phyloP scores from a whole-genome alignment of 768 basidiomycete genomes.

The Tylopilus sp. region DNA sequence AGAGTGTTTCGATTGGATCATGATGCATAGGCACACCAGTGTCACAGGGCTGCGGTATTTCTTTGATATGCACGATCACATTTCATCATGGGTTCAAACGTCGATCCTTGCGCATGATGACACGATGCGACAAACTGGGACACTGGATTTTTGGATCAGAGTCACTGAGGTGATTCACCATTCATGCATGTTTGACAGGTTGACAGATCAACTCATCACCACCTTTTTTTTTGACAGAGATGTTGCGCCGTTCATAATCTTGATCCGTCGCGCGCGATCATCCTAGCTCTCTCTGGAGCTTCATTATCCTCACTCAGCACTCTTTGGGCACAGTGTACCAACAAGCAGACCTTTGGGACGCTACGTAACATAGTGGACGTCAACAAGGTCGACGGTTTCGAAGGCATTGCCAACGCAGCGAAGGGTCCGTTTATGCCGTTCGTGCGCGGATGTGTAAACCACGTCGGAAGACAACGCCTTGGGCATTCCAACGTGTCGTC shows the following conservation, averaged over 20 bases:
- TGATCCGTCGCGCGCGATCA: slow-evolving; percentile 64
- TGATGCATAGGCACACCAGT: slow-evolving; percentile 32
- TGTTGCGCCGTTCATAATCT: slow-evolving; percentile 63
- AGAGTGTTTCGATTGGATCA: slow-evolving; percentile 70
- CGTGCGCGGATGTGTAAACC: slow-evolving; percentile 59
- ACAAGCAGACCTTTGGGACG: slow-evolving; percentile 47
- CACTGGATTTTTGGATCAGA: slow-evolving; percentile 71
- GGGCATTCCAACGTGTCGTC: slow-evolving; percentile 39
- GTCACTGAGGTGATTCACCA: slow-evolving; percentile 62
- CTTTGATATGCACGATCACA: slow-evolving; percentile 56
- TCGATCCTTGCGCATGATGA: slow-evolving; percentile 54
- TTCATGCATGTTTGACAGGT: background rate
- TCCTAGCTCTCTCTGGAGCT: slow-evolving; percentile 57
- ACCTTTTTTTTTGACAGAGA: slow-evolving; percentile 50
- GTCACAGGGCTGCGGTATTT: slow-evolving; percentile 51
- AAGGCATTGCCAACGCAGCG: slow-evolving; percentile 37
- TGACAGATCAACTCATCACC: background rate
- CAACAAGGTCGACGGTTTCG: slow-evolving; percentile 40
- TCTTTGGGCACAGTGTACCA: slow-evolving; percentile 64
- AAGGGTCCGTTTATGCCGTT: slow-evolving; percentile 68
- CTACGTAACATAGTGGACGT: slow-evolving; percentile 59
- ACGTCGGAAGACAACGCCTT: slow-evolving; percentile 54
- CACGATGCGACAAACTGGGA: slow-evolving; percentile 52
- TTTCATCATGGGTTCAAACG: slow-evolving; percentile 64
- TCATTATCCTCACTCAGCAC: slow-evolving; percentile 54